Base-by-base conservation (phyloP, 805 yeast genomes). In the Scheffersomyces amazonensis region DNA sequence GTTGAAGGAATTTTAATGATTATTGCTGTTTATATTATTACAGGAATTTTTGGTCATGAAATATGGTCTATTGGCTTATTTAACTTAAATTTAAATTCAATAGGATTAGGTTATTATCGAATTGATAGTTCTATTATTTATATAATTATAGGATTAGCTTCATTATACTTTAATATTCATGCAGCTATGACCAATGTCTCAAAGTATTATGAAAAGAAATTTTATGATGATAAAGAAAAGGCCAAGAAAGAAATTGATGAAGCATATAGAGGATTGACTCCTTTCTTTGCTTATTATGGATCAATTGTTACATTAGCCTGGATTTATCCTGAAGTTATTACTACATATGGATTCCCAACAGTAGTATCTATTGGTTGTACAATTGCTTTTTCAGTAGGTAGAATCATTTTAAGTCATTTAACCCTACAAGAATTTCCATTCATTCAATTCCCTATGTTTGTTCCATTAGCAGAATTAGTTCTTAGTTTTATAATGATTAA, bases 1-100 rank as follows among this genome's bases (percentile, higher is more conserved):
- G 97, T 91, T 3, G 98, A 90, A 62, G 98, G 98, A 2, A 86
- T 90, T 20, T 56, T 88, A 46, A 70, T 83, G 63, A 68, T 87
- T 36, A 60, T 76, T 16, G 58, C 51, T 0, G 62, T 82, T 13
- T 87, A 77, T 53, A 39, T 77, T 3, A 31, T 75, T 16, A 84
- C 95, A 0, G 96, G 87, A 3, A 39, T 78, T 24, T 60, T 66
- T 36, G 97, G 97, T 2, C 82, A 87, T 3, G 72, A 67, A 1
- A 54, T 78, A 28, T 90, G 96, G 95, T 69, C 71, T 33, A 45
- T 53, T 10, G 61, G 64, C 20, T 48, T 81, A 12, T 53, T 71
- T 28, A 60, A 52, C 6, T 41, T 77, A 38, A 63, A 72, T 50
- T 62, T 72, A 40, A 43, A 62, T 8, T 51, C 65, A 1, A 21